Base-by-base conservation (phyloP, 2,329 filamentous ascomycete genomes). In the Pseudocercospora eumusae region DNA sequence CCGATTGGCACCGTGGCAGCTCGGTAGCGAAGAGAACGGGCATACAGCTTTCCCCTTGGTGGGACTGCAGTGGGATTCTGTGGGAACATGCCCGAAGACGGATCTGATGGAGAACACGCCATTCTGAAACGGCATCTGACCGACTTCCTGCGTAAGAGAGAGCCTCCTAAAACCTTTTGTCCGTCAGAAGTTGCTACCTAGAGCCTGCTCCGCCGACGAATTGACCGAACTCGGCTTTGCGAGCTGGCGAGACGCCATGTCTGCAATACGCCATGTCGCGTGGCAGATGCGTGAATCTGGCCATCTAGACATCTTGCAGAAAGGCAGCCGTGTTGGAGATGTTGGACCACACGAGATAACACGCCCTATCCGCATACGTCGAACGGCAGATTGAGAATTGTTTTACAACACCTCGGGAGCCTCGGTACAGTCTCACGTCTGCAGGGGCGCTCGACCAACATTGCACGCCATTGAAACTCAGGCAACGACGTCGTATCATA, bases 141-240 rank as follows among this genome's bases (percentile, higher is more conserved):
- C 18, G 40, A 65, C 59, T 69, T 72, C 61, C 59, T 72, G 28
- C 60, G 56, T 15, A 53, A 44, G 15, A 66, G 73, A 7, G 58
- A 72, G 4, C 73, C 74, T n/a, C 82, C 81, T 10, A 83, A 83
- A 68, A 83, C 82, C 0, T 79, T 83, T 64, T 84, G 82, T 66
- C 82, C 81, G 3, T 83, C 81, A 13, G 81, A 83, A 71, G 75
- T 82, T 42, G 80, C n/a, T n/a, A n/a, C n/a, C 81, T 1, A 75
- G 82, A 25, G 76, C 79, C 0, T 69, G 83, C 8, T 77, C 79
- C 13, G 18, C 61, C 2, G 59, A 69, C 8, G 80, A 83, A 28
- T 70, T 83, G 28, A 44, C 61, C 6, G 57, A 59, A 6, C 64
- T 74, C 27, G 74, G 71, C 1, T 71, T 68, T 27, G 60, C 60